Evolutionary conservation across 768 basidiomycete species (phyloP), one percentile per base, ranked within the genome.

Genomic region (Suillus placidus): DNA sequence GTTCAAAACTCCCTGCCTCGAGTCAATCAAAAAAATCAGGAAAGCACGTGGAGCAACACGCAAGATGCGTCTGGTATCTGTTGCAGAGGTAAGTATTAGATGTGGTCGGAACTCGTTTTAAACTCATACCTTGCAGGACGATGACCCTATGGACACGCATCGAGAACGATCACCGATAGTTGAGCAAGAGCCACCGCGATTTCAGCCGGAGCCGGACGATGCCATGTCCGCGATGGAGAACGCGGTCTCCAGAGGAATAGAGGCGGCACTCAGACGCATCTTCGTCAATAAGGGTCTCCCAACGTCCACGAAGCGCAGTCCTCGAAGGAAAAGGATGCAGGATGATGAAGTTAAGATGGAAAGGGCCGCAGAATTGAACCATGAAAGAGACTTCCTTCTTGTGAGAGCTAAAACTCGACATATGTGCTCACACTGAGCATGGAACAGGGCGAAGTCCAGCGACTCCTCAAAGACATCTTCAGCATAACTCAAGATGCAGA

Each of bases 381-480:
- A 68, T 14, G 40, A 68, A 26, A 40, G 35, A 6, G 35, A 61
- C 35, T 68, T 65, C 9, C 63, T 66, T 26, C 61, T 68, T 64
- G 42, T 26, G 58, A 37, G 10, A 35, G 32, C 47, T 26, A 35
- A 34, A 58, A 52, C 38, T 37, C 49, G 45, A 62, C 61, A 16
- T 34, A 16, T 40, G 16, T 37, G 42, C 61, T 62, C 43, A 62
- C 20, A 18, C 42, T 42, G 16, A 42, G 42, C 51, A 60, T 45
- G 32, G 20, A n/a, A 60, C 32, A 68, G 67, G 52, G 32, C 1
- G 55, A 69, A 62, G 62, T 69, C 37, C 52, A 18, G 37, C 55
- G 20, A 2, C 47, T 67, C 9, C 67, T 69, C 57, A 69, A 69
- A 45, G 68, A 67, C 26, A 62, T 2, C 51, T 45, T 66, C 1